Evolutionary conservation across 148 eudicot genomes (phyloP).

Genomic region (Bassia scoparia): DNA sequence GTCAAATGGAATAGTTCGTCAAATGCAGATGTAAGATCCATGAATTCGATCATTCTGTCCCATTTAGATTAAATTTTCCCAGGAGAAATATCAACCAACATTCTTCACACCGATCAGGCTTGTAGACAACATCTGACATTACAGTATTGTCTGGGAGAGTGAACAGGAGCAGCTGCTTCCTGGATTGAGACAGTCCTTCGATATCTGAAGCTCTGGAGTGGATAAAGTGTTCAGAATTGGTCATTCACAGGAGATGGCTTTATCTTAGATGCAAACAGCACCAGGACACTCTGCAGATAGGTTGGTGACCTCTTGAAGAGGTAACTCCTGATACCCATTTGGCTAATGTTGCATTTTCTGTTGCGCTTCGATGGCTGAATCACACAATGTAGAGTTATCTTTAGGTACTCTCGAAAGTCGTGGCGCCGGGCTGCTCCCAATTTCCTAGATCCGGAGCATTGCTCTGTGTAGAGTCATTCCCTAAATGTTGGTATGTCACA

Average conservation of each 20-base stretch:
- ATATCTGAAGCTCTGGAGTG: constrained; percentile 26
- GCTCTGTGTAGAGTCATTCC: constrained; percentile 43
- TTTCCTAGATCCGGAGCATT: constrained; percentile 41
- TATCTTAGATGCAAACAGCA: constrained; percentile 21
- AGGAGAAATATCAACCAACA: constrained; percentile 23
- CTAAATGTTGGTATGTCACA: constrained; percentile 50
- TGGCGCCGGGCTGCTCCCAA: constrained; percentile 30
- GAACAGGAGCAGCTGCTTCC: constrained; percentile 29
- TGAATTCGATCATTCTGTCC: constrained; percentile 30
- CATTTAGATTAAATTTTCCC: constrained; percentile 28
- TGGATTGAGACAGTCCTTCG: constrained; percentile 18
- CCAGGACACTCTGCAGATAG: constrained; percentile 23
- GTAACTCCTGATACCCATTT: constrained; percentile 39
- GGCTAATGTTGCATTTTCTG: constrained; percentile 24
- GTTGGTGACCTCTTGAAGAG: constrained; percentile 48
- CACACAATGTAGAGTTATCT: constrained; percentile 28
- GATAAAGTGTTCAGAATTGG: constrained; percentile 30
- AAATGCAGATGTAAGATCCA: constrained; percentile 29
- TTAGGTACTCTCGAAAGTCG: constrained; percentile 27
- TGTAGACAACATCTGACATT: constrained; percentile 31
- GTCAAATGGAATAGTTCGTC: constrained; percentile 29
- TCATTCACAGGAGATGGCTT: constrained; percentile 29
- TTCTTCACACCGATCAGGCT: constrained; percentile 32
- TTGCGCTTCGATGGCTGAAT: constrained; percentile 32
- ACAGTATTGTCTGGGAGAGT: constrained; percentile 22